Percentiles rank a stretch among this genome's conserved stretches.
Evolutionary conservation across 345 rosid species (phyloP).

Genomic region (Acer saccharum): DNA sequence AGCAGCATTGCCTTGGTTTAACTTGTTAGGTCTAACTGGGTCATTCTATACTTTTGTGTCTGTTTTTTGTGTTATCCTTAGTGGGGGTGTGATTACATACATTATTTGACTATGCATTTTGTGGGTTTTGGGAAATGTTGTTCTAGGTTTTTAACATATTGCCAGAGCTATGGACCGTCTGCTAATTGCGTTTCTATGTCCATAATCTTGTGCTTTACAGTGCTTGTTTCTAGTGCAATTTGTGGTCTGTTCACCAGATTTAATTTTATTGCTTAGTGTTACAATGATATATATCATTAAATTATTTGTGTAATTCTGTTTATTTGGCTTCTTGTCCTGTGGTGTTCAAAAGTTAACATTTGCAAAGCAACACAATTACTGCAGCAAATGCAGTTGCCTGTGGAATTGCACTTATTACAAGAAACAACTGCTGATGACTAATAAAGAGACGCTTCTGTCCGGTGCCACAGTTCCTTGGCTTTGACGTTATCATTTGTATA

Average conservation of each 20-base stretch:
- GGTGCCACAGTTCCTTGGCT: not conserved
- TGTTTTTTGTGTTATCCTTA: slow-evolving; percentile 36
- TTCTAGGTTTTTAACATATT: slow-evolving; percentile 41
- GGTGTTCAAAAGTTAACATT: no score
- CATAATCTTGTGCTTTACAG: slow-evolving; percentile 35
- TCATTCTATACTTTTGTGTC: slow-evolving; percentile 27
- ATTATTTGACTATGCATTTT: slow-evolving; percentile 41
- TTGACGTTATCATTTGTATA: not conserved
- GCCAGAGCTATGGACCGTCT: slow-evolving; percentile 30
- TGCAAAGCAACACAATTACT: not conserved
- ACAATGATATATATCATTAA: not conserved
- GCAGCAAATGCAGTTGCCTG: not conserved
- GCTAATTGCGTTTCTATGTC: slow-evolving; percentile 47
- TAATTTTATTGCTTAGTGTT: not conserved
- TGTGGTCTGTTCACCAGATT: slow-evolving; percentile 20
- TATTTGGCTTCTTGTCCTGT: no score
- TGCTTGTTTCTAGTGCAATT: slow-evolving; percentile 23
- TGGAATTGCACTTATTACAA: not conserved
- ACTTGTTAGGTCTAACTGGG: slow-evolving; percentile 40
- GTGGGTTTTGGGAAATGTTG: slow-evolving; percentile 41
- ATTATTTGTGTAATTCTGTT: not conserved
- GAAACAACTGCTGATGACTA: not conserved
- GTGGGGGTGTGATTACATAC: slow-evolving; percentile 45
- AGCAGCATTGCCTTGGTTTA: slow-evolving; percentile 92
- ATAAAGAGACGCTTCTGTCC: not conserved